phyloP scores from a whole-genome alignment of 2,329 filamentous ascomycete species.

The Pseudocercospora fijiensis region DNA sequence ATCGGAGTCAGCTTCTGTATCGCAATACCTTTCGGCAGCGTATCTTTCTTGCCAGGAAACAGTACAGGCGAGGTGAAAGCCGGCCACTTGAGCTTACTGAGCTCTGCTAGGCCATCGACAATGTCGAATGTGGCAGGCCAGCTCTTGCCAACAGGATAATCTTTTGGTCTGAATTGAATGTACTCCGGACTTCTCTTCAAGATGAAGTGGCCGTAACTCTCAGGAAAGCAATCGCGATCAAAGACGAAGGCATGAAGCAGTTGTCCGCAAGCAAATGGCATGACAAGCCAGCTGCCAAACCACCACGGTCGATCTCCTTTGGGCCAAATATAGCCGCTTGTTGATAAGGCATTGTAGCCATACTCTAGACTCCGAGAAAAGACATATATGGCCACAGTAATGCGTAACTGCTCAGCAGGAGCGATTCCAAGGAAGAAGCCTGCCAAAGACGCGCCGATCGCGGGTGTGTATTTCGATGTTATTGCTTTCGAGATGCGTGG shows the following conservation, averaged over 20 bases:
- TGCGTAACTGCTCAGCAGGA: constrained; percentile 67
- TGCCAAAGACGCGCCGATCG: constrained; percentile 84
- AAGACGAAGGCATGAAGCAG: constrained; percentile 54
- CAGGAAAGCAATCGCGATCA: constrained; percentile 53
- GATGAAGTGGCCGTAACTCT: constrained; percentile 65
- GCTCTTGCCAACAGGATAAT: constrained; percentile 66
- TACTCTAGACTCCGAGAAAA: constrained; percentile 82
- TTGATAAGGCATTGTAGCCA: constrained; percentile 77
- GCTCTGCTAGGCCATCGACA: constrained; percentile 75
- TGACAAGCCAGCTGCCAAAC: constrained; percentile 54
- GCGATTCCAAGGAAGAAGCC: constrained; percentile 79
- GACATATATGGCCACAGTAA: constrained; percentile 78
- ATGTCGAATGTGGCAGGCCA: constrained; percentile 79
- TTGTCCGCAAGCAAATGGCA: constrained; percentile 52
- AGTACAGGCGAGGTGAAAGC: constrained; percentile 83
- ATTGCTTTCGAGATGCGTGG: constrained; percentile 71
- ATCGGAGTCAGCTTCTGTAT: constrained; percentile 72
- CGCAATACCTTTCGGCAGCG: constrained; percentile 56
- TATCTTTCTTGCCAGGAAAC: constrained; percentile 63
- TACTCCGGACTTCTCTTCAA: constrained; percentile 72
- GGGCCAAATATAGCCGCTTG: constrained; percentile 57
- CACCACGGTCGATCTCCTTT: constrained; percentile 63
- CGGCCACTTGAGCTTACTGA: constrained; percentile 82
- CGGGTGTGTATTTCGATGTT: constrained; percentile 80
- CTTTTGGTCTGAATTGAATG: constrained; percentile 68